Conservation (phyloP, 2,329 filamentous ascomycete species). For the Penicillium psychrosexuale region DNA sequence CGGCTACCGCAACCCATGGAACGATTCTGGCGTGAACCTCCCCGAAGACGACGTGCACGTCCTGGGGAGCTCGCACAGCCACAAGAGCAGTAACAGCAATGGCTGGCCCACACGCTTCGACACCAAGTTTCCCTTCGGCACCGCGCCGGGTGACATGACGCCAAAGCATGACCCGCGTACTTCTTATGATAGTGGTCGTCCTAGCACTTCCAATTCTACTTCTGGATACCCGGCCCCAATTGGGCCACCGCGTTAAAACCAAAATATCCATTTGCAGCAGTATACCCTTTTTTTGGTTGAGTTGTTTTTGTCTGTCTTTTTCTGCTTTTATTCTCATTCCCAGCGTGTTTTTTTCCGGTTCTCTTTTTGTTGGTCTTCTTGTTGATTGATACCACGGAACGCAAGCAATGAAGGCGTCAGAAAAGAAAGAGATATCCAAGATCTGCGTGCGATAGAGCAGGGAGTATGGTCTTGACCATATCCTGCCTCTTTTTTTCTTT, state of each 20-base stretch:
- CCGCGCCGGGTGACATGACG: conserved; percentile 71
- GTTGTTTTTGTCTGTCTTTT: conserved; percentile 38
- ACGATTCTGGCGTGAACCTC: conserved; percentile 93
- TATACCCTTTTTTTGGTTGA: conserved; percentile 43
- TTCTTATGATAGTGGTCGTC: conserved; percentile 86
- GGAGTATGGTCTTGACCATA: conserved; percentile 8
- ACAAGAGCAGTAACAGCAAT: conserved; percentile 61
- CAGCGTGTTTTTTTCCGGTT: conserved; percentile 14
- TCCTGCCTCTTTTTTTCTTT: conserved; percentile 11
- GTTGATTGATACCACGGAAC: conserved; percentile 31
- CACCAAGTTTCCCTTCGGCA: conserved; percentile 65
- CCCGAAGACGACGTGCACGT: conserved; percentile 71
- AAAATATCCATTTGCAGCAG: conserved; percentile 45
- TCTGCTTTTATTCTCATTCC: conserved; percentile 18
- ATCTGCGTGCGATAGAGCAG: conserved; percentile 23
- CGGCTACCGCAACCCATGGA: conserved; percentile 96
- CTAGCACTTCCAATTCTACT: conserved; percentile 93
- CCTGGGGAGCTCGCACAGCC: conserved; percentile 55
- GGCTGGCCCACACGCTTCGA: conserved; percentile 54
- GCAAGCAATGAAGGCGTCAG: conserved; percentile 31
- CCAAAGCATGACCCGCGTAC: conserved; percentile 79
- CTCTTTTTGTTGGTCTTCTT: conserved; percentile 13
- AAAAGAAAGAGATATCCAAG: conserved; percentile 32
- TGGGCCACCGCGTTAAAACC: conserved; percentile 82
- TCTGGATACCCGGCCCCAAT: conserved; percentile 94